phyloP scores from a whole-genome alignment of 257 asterid genomes.

The Fraxinus anomala region DNA sequence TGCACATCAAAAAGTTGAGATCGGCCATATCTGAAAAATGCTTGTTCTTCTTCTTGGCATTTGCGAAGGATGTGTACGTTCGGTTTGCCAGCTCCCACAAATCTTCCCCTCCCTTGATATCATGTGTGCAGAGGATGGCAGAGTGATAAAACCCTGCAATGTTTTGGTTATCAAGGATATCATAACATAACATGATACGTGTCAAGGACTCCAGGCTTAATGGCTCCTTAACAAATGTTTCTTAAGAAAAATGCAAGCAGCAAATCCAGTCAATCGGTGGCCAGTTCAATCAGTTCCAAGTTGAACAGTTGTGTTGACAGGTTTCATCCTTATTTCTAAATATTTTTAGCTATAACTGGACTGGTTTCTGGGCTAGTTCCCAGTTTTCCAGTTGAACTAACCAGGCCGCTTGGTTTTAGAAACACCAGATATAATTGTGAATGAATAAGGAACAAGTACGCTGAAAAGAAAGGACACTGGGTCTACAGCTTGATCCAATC shows the following conservation, averaged over 20 bases:
- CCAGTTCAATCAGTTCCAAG: not conserved
- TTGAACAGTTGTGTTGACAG: not conserved
- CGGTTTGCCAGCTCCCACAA: conserved; percentile 72
- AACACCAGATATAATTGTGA: not conserved
- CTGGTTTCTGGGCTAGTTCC: not conserved
- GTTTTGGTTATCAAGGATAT: not conserved
- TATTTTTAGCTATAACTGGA: not conserved
- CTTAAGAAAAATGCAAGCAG: not conserved
- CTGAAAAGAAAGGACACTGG: not conserved
- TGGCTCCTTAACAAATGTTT: not conserved
- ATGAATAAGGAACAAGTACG: not conserved
- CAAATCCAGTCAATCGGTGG: not conserved
- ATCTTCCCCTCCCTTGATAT: conserved; percentile 56
- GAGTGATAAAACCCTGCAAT: conserved; percentile 84
- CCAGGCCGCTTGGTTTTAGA: not conserved
- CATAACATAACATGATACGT: not conserved
- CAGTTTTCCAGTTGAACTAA: not conserved
- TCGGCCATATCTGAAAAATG: conserved; percentile 86
- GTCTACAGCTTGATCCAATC: not conserved
- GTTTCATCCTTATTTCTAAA: not conserved
- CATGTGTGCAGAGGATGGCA: conserved; percentile 76
- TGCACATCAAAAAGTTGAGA: conserved; percentile 83
- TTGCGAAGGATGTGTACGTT: conserved; percentile 49
- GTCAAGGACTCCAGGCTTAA: not conserved
- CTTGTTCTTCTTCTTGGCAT: conserved; percentile 64